Conservation (phyloP, 208 protist genomes). For the Trypanosoma lewisi region DNA sequence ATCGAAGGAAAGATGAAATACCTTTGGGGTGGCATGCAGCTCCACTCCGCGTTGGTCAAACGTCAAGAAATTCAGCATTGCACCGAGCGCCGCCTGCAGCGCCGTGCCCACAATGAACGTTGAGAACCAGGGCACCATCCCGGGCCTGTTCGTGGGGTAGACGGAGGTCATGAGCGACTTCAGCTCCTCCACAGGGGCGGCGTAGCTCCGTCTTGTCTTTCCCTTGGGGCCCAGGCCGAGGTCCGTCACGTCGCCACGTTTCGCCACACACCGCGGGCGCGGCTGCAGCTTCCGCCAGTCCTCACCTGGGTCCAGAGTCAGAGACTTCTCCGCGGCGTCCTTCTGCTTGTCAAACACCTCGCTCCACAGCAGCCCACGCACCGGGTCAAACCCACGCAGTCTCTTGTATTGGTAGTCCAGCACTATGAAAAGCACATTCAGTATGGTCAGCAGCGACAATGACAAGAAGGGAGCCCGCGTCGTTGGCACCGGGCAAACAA, state of each 20-base stretch:
- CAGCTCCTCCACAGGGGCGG: constrained; percentile 25
- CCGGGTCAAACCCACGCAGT: constrained; percentile 51
- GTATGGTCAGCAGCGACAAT: constrained; percentile 31
- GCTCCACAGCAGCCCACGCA: constrained; percentile 67
- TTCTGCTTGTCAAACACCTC: constrained; percentile 43
- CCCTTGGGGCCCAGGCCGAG: too few species aligned
- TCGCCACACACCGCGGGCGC: background rate
- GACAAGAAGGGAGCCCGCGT: constrained; percentile 23
- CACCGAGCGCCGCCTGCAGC: constrained; percentile 32
- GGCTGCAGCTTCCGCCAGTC: constrained; percentile 27
- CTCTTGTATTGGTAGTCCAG: constrained; percentile 78
- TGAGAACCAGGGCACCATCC: constrained; percentile 86
- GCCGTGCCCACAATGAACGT: constrained; percentile 68
- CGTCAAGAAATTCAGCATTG: constrained; percentile 59
- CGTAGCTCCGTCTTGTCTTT: too few species aligned
- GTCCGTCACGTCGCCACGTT: constrained; percentile 2
- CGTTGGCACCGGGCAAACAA: constrained; percentile 6
- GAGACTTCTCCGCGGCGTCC: constrained; percentile 13
- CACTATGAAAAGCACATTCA: constrained; percentile 41
- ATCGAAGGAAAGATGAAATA: constrained; percentile 55
- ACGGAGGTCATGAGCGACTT: constrained; percentile 22
- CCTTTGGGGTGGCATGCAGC: constrained; percentile 40
- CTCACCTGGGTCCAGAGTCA: background rate
- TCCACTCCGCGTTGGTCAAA: constrained; percentile 76
- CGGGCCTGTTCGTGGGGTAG: constrained; percentile 58